Conservation (phyloP, 169 alveolate species). For the Cryptosporidium canis region DNA sequence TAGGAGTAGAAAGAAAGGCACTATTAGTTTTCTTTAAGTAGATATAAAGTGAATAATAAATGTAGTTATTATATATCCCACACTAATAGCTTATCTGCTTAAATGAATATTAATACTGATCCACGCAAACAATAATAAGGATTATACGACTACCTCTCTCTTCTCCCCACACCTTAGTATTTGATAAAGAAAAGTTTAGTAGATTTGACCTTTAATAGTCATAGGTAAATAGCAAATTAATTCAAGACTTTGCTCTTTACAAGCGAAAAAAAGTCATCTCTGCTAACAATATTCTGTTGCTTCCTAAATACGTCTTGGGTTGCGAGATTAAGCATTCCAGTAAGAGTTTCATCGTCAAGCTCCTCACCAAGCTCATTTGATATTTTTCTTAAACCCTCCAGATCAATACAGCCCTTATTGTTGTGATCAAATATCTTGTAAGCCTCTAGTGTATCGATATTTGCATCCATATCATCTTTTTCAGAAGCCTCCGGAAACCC, state of each 20-base stretch:
- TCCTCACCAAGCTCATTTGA: constrained; percentile 69
- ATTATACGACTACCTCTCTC: not conserved
- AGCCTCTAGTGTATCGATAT: constrained; percentile 68
- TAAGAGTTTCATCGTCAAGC: constrained; percentile 69
- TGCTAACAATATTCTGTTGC: constrained; percentile 51
- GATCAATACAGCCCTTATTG: constrained; percentile 65
- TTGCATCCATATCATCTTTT: constrained; percentile 69
- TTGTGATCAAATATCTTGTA: constrained; percentile 55
- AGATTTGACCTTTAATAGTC: not conserved
- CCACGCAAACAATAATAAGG: not conserved
- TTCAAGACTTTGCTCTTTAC: constrained; percentile 54
- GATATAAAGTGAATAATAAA: not conserved
- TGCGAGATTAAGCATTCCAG: constrained; percentile 67
- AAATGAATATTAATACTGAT: not conserved
- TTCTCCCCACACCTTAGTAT: not conserved
- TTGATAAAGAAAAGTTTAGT: not conserved
- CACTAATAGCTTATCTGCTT: not conserved
- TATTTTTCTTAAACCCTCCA: constrained; percentile 32
- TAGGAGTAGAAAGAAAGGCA: not conserved
- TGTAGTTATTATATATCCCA: not conserved
- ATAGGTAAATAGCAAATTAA: not conserved
- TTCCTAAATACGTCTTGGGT: constrained; percentile 64
- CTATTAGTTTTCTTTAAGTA: not conserved
- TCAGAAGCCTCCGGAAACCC: constrained; percentile 69
- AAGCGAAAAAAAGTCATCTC: constrained; percentile 67